These are phyloP conservation scores for Trichophyton simii DNA, from an alignment of 2,329 filamentous ascomycete species.

Conservation along the genomic window DNA sequence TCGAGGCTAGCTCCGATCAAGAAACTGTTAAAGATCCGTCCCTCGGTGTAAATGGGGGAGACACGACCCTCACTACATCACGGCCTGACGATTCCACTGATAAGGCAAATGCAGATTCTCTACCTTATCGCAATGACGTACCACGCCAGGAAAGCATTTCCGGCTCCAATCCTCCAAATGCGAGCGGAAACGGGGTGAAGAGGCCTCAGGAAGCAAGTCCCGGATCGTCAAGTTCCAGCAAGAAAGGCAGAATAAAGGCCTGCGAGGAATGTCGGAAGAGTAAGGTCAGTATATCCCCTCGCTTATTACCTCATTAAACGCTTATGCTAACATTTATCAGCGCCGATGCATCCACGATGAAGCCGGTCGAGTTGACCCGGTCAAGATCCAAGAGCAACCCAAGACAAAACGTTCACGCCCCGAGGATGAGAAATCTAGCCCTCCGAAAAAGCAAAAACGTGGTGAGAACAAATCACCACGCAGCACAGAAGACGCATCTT, in stretches of 20 bases:
- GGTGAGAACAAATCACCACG: background rate
- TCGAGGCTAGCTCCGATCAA: slow-evolving; percentile 9
- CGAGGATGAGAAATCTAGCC: slow-evolving; percentile 27
- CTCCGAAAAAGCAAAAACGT: slow-evolving; percentile 22
- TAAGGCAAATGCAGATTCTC: background rate
- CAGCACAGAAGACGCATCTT: slow-evolving; percentile 10
- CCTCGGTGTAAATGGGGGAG: background rate
- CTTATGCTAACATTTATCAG: slow-evolving; percentile 26
- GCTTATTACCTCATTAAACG: background rate
- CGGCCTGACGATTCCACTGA: background rate
- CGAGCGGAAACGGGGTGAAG: slow-evolving; percentile 11
- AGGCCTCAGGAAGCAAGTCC: slow-evolving; percentile 21
- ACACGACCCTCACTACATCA: background rate
- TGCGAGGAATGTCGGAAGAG: slow-evolving; percentile 55
- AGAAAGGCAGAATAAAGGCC: slow-evolving; percentile 50
- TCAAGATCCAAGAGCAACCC: slow-evolving; percentile 50
- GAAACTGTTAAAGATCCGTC: background rate
- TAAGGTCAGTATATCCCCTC: slow-evolving; percentile 40
- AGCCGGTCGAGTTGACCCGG: slow-evolving; percentile 49
- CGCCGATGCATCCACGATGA: slow-evolving; percentile 56
- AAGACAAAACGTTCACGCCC: slow-evolving; percentile 44
- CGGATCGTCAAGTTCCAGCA: slow-evolving; percentile 30
- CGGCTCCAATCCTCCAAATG: background rate
- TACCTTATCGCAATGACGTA: background rate
- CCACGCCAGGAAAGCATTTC: background rate